These are phyloP conservation scores for Penicillium brasilianum DNA, from an alignment of 2,329 filamentous ascomycete genomes.

Conservation along the genomic window DNA sequence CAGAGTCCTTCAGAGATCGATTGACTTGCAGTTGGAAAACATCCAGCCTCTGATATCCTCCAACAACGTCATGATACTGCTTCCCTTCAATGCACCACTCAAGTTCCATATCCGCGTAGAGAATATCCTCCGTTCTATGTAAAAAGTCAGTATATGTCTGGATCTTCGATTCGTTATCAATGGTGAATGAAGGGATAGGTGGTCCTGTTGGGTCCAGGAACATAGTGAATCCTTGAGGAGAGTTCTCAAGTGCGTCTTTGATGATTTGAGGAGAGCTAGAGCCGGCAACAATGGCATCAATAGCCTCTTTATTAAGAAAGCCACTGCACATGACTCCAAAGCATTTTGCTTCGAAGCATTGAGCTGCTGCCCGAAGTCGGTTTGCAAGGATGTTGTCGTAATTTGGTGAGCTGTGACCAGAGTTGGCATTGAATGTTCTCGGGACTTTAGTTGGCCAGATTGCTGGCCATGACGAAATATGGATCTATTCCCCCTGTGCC, in stretches of 20 bases:
- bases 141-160: not conserved
- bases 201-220: not conserved
- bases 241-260: not conserved
- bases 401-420: not conserved
- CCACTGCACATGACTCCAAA: not conserved
- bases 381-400: not conserved
- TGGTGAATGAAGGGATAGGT: not conserved
- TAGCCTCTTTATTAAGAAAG: not conserved
- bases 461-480: not conserved
- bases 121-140: not conserved
- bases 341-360: not conserved
- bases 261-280: not conserved
- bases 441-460: not conserved
- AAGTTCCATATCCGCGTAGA: not conserved
- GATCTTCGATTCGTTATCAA: not conserved
- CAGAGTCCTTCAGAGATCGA: not conserved
- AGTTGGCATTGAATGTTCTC: not conserved
- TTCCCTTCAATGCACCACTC: not conserved
- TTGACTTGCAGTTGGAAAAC: not conserved
- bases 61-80: not conserved
- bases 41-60: not conserved
- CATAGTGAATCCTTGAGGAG: not conserved
- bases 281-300: not conserved
- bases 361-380: not conserved
- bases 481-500: not conserved